Evolutionary conservation across 495 filamentous ascomycete species (phyloP).

Genomic region (Aspergillus egyptiacus): DNA sequence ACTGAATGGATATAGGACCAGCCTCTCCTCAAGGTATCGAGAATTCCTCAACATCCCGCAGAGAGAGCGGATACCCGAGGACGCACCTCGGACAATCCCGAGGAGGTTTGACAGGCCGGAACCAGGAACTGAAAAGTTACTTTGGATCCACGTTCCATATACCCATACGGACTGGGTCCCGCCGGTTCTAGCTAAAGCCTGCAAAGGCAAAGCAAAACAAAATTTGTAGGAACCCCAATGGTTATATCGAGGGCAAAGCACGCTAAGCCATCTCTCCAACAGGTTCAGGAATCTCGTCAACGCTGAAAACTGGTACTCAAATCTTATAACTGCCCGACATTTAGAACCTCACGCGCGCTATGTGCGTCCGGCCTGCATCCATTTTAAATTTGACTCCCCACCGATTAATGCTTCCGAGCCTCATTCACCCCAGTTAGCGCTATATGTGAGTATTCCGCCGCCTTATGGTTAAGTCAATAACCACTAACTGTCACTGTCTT

Average conservation of each 20-base stretch:
- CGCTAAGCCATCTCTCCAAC: neutral
- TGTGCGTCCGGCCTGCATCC: slow-evolving; percentile 35
- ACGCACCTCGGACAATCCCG: slow-evolving; percentile 26
- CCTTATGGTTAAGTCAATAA: neutral
- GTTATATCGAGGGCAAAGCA: neutral
- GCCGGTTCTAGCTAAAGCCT: slow-evolving; percentile 19
- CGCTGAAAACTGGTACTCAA: slow-evolving; percentile 39
- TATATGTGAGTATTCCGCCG: slow-evolving; percentile 33
- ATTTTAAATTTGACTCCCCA: slow-evolving; percentile 28
- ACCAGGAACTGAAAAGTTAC: slow-evolving; percentile 43
- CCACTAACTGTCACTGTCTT: slow-evolving; percentile 1
- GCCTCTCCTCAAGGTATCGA: slow-evolving; percentile 17
- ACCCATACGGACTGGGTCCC: slow-evolving; percentile 64
- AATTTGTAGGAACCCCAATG: slow-evolving; percentile 19
- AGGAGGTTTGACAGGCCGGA: slow-evolving; percentile 39
- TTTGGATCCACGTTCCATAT: slow-evolving; percentile 63
- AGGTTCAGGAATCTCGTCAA: slow-evolving; percentile 49
- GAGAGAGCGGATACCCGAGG: slow-evolving; percentile 25
- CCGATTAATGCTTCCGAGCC: slow-evolving; percentile 16
- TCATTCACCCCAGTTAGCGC: slow-evolving; percentile 32
- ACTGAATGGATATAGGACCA: neutral
- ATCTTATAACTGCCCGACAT: slow-evolving; percentile 44
- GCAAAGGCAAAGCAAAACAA: slow-evolving; percentile 24
- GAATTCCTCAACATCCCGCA: slow-evolving; percentile 25
- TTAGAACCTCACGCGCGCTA: slow-evolving; percentile 42